Base-by-base conservation (phyloP, 139 green algal species). In the Auxenochlorella protothecoides region DNA sequence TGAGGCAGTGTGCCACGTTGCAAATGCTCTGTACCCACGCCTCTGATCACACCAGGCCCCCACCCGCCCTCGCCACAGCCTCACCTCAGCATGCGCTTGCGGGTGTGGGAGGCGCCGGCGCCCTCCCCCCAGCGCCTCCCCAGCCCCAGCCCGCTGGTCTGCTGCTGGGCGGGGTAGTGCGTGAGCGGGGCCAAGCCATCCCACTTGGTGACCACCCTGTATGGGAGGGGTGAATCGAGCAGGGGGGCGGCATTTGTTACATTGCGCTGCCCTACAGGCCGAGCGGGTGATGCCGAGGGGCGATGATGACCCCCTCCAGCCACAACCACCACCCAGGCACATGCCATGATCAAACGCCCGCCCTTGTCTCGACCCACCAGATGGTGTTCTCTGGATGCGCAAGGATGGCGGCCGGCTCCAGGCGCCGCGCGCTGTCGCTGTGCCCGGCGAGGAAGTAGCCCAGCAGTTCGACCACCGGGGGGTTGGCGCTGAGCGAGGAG, bases 181-280 rank as follows among this genome's bases (percentile, higher is more conserved):
- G 79, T 78, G 52, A 94, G 74, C 10, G 89, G 89, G 63, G 82
- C 76, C 68, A 92, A 61, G 0, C 72, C 73, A 72, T 92, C 85
- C 77, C 77, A 89, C 63, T 85, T 85, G 75, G 88, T 87, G 53
- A 93, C 88, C 71, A 93, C 77, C 87, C 87, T 55, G 10, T 3
- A 11, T 16, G 6, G 68, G 56, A 11, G 12, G 52, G 15, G 14
- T 44, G 62, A 16, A 13, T 13, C 56, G 57, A 3, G 5, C 27
- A 52, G 27, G 27, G 27, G 27, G 27, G 27, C 27, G 27, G 27
- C 27, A 44, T 44, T 44, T 44, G 27, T 5, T 7, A 0, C 27
- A 15, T 3, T 27, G 4, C 16, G 16, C 57, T 59, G 57, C 57
- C 68, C 8, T n/a, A 55, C 55, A 56, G 16, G 27, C 16, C 12